These are phyloP conservation scores for Adansonia madagascariensis DNA, from an alignment of 441 rosid genomes.

Conservation along the genomic window DNA sequence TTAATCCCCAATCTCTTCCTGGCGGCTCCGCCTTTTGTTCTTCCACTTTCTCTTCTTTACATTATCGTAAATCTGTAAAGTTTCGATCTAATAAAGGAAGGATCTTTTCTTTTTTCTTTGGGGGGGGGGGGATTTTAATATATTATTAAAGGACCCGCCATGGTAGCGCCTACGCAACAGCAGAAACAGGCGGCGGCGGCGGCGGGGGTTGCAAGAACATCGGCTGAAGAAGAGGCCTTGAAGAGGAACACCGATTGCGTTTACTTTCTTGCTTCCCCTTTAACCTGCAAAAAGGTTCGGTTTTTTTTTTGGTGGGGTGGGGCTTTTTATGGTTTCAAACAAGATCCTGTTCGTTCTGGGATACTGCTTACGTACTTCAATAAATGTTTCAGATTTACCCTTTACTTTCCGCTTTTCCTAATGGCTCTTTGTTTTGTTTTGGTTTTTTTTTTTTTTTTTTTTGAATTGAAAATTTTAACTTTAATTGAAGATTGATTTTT, in stretches of 20 bases:
- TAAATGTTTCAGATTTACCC: constrained; percentile 46
- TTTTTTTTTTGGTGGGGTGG: background rate
- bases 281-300: constrained; percentile 65
- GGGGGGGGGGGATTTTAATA: constrained; percentile 5
- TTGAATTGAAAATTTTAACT: background rate
- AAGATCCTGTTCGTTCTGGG: constrained; percentile 16
- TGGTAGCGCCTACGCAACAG: constrained; percentile 52
- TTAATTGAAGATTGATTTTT: background rate
- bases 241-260: constrained; percentile 97
- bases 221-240: constrained; percentile 82
- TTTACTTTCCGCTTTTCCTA: background rate
- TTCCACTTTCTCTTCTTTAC: background rate
- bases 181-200: constrained; percentile 32
- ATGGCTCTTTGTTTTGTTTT: background rate
- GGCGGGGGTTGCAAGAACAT: constrained; percentile 25
- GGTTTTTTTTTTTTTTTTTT: background rate
- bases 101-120: background rate
- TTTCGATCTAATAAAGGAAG: constrained; percentile 31
- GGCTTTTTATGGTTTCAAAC: constrained; percentile 7
- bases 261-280: constrained; percentile 94
- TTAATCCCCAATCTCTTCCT: constrained; percentile 4
- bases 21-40: constrained; percentile 36
- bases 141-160: constrained; percentile 36
- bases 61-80: constrained; percentile 27
- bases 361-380: constrained; percentile 13